Conservation (phyloP, 805 yeast genomes). For the Candida palmyrensis region DNA sequence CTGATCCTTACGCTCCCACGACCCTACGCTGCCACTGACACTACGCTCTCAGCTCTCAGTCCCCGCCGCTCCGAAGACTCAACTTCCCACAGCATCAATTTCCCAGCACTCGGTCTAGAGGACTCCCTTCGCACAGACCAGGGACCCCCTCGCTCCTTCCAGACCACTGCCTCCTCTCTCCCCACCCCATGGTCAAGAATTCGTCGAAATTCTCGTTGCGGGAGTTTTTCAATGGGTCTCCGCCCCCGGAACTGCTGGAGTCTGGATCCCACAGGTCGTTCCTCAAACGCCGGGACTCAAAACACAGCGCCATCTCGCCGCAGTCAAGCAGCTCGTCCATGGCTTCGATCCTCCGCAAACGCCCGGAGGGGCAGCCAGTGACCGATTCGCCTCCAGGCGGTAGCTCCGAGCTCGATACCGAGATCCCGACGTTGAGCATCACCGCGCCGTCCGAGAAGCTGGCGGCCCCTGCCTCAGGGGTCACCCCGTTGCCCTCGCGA, state of each 20-base stretch:
- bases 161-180: neutral
- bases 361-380: too few species aligned
- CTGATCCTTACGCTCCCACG: too few species aligned
- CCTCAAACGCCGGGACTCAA: conserved; percentile 17
- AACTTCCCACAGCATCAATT: too few species aligned
- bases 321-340: conserved; percentile 19
- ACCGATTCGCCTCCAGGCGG: too few species aligned
- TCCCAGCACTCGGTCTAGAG: too few species aligned
- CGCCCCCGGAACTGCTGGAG: neutral
- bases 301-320: conserved; percentile 17
- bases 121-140: too few species aligned
- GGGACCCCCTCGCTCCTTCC: too few species aligned
- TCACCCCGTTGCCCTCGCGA: too few species aligned
- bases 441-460: conserved; percentile 2
- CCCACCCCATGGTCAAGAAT: conserved; percentile 2
- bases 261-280: conserved; percentile 16
- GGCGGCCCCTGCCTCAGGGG: too few species aligned
- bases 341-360: conserved; percentile 9
- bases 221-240: conserved; percentile 1
- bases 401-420: conserved; percentile 3
- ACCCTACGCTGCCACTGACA: too few species aligned
- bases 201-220: conserved; percentile 3
- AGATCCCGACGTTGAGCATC: conserved; percentile 1
- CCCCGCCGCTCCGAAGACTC: too few species aligned
- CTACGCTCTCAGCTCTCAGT: too few species aligned